Conservation (phyloP, 345 rosid genomes). For the Anastatica hierochuntica region DNA sequence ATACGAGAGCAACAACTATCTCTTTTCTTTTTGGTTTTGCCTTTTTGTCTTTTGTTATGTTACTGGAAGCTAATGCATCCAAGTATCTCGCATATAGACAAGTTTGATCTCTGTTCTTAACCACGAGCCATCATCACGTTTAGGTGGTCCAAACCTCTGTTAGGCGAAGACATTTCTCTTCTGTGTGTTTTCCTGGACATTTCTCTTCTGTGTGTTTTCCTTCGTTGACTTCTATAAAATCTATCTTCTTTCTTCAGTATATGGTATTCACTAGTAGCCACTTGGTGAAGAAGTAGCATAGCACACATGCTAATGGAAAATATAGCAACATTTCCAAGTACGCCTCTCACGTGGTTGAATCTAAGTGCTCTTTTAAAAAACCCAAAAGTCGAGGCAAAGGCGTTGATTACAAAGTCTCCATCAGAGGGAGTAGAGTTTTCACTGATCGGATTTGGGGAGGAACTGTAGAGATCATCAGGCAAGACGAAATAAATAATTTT, state of each 20-base stretch:
- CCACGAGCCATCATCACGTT: constrained; percentile 80
- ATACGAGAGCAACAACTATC: constrained; percentile 1
- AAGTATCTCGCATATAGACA: constrained; percentile 14
- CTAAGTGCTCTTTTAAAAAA: constrained; percentile 51
- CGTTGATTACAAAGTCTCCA: constrained; percentile 31
- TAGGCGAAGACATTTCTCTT: constrained; percentile 33
- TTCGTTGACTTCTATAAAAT: constrained; percentile 21
- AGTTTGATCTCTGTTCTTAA: constrained; percentile 22
- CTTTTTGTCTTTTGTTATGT: not conserved
- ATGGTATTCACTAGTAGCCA: constrained; percentile 30
- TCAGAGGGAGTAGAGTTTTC: constrained; percentile 21
- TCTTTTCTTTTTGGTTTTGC: constrained; percentile 6
- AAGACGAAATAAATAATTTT: constrained; percentile 38
- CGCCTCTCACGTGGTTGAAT: constrained; percentile 49
- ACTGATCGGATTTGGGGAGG: constrained; percentile 31
- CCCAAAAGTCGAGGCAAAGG: constrained; percentile 46
- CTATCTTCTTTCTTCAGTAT: constrained; percentile 30
- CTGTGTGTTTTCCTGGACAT: constrained; percentile 24
- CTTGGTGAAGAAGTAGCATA: constrained; percentile 58
- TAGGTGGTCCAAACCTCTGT: constrained; percentile 33
- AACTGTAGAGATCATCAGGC: constrained; percentile 43
- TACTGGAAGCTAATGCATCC: not conserved
- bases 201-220: constrained; percentile 31
- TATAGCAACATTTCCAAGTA: constrained; percentile 71
- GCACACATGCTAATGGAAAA: constrained; percentile 72